phyloP scores from a whole-genome alignment of 139 green algal species.

The Eudorina sp. region DNA sequence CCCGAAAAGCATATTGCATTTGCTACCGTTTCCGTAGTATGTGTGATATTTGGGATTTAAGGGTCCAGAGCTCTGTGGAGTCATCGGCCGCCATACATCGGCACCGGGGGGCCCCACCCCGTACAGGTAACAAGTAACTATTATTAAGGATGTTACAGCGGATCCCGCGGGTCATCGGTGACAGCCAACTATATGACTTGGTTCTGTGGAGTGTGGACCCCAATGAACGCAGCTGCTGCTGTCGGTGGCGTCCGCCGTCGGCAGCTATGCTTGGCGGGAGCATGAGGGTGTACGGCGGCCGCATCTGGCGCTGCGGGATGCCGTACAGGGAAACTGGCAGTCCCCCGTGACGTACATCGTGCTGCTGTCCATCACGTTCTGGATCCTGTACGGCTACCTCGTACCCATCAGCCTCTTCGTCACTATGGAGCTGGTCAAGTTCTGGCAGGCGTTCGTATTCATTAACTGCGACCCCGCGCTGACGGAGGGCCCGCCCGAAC shows the following conservation, averaged over 20 bases:
- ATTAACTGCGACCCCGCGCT: slow-evolving; percentile 29
- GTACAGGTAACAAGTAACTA: too few species aligned
- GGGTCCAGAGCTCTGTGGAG: too few species aligned
- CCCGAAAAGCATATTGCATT: too few species aligned
- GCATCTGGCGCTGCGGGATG: slow-evolving; percentile 33
- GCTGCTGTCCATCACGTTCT: slow-evolving; percentile 43
- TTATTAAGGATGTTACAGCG: too few species aligned
- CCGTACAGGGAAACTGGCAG: slow-evolving; percentile 45
- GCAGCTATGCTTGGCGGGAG: slow-evolving; percentile 1
- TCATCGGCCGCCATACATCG: too few species aligned
- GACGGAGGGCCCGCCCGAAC: slow-evolving; percentile 27
- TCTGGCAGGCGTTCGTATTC: slow-evolving; percentile 35
- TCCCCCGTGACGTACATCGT: slow-evolving; percentile 15
- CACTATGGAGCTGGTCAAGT: slow-evolving; percentile 79
- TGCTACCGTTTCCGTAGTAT: too few species aligned
- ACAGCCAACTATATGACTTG: too few species aligned
- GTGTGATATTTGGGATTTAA: too few species aligned
- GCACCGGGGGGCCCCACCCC: too few species aligned
- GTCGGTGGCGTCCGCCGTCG: not conserved
- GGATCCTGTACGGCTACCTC: slow-evolving; percentile 64
- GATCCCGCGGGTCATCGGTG: too few species aligned
- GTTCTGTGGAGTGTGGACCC: too few species aligned
- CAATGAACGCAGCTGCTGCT: slow-evolving; percentile 25
- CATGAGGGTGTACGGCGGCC: not conserved
- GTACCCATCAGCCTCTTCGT: slow-evolving; percentile 84